These are phyloP conservation scores for Beauveria bassiana DNA, from an alignment of 2,329 filamentous ascomycete species.

Conservation along the genomic window DNA sequence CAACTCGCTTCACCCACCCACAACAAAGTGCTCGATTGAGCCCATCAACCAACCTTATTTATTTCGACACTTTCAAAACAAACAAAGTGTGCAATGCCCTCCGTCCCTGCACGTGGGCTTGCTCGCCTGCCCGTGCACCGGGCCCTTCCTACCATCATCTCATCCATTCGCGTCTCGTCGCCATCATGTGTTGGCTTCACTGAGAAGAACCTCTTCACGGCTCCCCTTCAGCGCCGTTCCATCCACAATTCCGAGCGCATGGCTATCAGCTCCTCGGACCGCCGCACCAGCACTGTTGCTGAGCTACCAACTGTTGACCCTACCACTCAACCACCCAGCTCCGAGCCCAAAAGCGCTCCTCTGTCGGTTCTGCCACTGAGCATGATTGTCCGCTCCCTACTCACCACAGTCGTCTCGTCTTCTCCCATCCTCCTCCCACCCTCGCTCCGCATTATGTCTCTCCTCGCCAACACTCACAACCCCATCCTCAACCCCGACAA, in stretches of 20 bases:
- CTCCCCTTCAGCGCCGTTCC: conserved; percentile 18
- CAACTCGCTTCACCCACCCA: not conserved
- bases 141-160: conserved; percentile 7
- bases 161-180: conserved; percentile 3
- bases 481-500: conserved; percentile 63
- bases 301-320: conserved; percentile 22
- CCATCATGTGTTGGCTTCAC: conserved; percentile 14
- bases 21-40: not conserved
- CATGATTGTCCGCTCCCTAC: conserved; percentile 60
- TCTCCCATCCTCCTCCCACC: conserved; percentile 61
- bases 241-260: conserved; percentile 31
- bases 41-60: not conserved
- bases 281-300: conserved; percentile 27
- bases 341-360: conserved; percentile 30
- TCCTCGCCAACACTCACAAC: conserved; percentile 61
- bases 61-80: conserved; percentile 8
- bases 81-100: conserved; percentile 18
- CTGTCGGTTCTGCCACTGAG: conserved; percentile 60
- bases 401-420: conserved; percentile 62
- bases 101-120: conserved; percentile 17
- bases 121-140: conserved; percentile 15
- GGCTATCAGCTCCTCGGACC: conserved; percentile 28
- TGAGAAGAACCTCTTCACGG: conserved; percentile 4
- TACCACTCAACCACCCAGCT: conserved; percentile 21
- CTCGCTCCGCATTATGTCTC: conserved; percentile 59